Evolutionary conservation across 306 rosid genomes (phyloP).

Genomic region (Biancaea sappan): DNA sequence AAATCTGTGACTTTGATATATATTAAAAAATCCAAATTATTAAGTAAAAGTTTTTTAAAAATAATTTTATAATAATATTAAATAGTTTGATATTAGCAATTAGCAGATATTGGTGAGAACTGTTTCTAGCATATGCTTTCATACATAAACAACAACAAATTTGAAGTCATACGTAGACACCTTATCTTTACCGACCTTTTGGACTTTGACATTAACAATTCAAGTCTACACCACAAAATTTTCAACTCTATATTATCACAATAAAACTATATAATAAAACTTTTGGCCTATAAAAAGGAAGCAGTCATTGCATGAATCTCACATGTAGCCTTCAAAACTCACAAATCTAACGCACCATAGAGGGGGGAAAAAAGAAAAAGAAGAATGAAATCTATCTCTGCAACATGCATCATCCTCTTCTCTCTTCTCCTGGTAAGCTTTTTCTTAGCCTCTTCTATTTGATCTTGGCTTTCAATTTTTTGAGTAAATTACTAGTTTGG

Average conservation of each 20-base stretch:
- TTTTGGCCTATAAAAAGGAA: conserved; percentile 50
- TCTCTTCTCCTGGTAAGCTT: conserved; percentile 57
- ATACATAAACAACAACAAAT: background rate
- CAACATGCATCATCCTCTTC: conserved; percentile 8
- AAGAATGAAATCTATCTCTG: conserved; percentile 53
- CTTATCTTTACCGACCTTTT: background rate
- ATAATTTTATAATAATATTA: too few species aligned
- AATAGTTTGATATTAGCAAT: too few species aligned
- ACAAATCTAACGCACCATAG: conserved; percentile 35
- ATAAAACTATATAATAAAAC: background rate
- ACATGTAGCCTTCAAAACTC: conserved; percentile 10
- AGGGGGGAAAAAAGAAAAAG: background rate
- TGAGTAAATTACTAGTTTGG: too few species aligned
- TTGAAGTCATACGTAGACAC: background rate
- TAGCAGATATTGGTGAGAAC: background rate
- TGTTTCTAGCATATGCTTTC: background rate
- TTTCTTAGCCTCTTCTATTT: background rate
- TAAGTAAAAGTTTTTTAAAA: too few species aligned
- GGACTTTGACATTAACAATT: background rate
- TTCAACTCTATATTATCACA: background rate
- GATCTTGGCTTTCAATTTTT: too few species aligned
- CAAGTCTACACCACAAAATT: background rate
- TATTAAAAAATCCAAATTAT: too few species aligned
- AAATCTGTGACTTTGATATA: too few species aligned
- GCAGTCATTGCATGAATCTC: conserved; percentile 37